Conservation (phyloP, 371 early-diverging fungal species). For the Apophysomyces sp. region DNA sequence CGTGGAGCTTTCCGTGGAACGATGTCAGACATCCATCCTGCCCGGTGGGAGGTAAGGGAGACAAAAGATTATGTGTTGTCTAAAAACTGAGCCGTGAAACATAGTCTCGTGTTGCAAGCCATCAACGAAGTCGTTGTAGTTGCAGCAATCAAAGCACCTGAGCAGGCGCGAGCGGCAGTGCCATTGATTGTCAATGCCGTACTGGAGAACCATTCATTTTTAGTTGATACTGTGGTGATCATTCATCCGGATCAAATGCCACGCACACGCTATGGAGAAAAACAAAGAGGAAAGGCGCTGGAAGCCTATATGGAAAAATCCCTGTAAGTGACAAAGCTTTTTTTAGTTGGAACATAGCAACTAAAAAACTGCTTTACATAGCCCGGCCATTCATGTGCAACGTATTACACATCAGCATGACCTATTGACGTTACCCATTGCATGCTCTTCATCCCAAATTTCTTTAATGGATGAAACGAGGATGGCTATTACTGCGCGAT, state of each 20-base stretch:
- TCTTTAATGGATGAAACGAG: too few relatives aligned
- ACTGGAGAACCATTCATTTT: slow-evolving; percentile 68
- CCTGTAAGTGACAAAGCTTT: slow-evolving; percentile 11
- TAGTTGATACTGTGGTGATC: slow-evolving; percentile 68
- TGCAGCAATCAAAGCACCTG: slow-evolving; percentile 41
- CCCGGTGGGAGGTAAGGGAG: slow-evolving; percentile 55
- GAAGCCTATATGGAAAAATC: slow-evolving; percentile 22
- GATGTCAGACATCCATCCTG: slow-evolving; percentile 47
- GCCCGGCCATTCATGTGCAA: neutral
- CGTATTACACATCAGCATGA: neutral
- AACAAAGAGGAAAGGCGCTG: slow-evolving; percentile 45
- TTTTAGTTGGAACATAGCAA: neutral
- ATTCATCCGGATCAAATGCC: slow-evolving; percentile 59
- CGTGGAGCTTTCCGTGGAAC: slow-evolving; percentile 71
- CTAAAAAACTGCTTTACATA: neutral
- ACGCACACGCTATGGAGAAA: slow-evolving; percentile 53
- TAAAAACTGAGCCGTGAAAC: neutral
- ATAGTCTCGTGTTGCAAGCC: slow-evolving; percentile 46
- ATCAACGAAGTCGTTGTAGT: slow-evolving; percentile 45
- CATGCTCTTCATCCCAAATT: neutral
- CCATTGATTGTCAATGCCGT: slow-evolving; percentile 64
- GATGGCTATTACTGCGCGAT: too few relatives aligned
- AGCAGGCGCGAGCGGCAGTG: slow-evolving; percentile 35
- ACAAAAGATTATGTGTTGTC: neutral
- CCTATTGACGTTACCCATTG: neutral